Evolutionary conservation across 345 rosid genomes (phyloP).

Genomic region (Camelina laxa): DNA sequence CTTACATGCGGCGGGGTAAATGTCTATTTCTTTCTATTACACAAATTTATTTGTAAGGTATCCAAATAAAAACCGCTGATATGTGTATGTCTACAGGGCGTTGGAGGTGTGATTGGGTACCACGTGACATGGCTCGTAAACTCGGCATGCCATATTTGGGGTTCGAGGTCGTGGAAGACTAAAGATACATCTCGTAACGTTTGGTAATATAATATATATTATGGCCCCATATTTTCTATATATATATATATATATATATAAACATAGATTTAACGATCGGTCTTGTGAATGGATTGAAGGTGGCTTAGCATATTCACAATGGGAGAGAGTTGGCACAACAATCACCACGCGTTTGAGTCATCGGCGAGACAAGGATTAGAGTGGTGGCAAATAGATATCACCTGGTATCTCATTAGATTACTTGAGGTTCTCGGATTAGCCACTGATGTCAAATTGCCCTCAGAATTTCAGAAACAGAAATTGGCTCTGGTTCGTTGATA

Average conservation of each 20-base stretch:
- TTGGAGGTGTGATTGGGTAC: constrained; percentile 61
- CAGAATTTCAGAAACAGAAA: constrained; percentile 55
- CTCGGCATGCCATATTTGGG: constrained; percentile 92
- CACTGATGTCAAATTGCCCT: constrained; percentile 71
- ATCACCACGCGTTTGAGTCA: constrained; percentile 81
- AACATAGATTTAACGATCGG: not conserved
- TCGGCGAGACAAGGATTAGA: constrained; percentile 84
- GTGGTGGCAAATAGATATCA: constrained; percentile 91
- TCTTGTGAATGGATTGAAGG: constrained; percentile 45
- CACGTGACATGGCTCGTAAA: constrained; percentile 85
- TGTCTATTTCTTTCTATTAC: not conserved
- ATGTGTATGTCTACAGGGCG: constrained; percentile 50
- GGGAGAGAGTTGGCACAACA: constrained; percentile 96
- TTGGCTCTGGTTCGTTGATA: constrained; percentile 46
- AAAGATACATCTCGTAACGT: constrained; percentile 80
- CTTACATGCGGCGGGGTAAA: constrained; percentile 91
- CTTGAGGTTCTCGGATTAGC: constrained; percentile 71
- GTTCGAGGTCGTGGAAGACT: constrained; percentile 79
- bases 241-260: too few species aligned
- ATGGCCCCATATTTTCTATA: not conserved
- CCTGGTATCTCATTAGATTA: constrained; percentile 69
- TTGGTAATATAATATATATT: constrained; percentile 51
- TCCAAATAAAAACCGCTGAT: not conserved
- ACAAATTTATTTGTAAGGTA: not conserved
- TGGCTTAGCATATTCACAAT: constrained; percentile 82